These are phyloP conservation scores for Turnera subulata DNA, from an alignment of 345 rosid genomes.

Conservation along the genomic window DNA sequence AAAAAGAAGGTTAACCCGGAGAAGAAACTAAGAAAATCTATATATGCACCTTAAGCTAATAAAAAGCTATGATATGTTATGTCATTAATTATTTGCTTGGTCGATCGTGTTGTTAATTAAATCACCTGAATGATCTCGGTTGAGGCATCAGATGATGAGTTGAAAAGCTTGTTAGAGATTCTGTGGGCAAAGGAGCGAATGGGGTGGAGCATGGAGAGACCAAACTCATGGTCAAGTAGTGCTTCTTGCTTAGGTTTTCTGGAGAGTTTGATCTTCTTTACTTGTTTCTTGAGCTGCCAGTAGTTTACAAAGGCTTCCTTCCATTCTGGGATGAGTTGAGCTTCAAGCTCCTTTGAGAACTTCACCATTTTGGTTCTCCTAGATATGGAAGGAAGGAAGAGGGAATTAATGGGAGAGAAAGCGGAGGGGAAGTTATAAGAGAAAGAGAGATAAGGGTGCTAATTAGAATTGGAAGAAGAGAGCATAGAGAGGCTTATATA, in stretches of 20 bases:
- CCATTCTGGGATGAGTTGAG: conserved; percentile 98
- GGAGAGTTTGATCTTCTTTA: conserved; percentile 71
- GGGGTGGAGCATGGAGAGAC: conserved; percentile 56
- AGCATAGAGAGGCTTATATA: too few relatives aligned
- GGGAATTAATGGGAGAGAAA: too few relatives aligned
- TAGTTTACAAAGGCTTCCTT: conserved; percentile 92
- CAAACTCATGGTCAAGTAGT: conserved; percentile 29
- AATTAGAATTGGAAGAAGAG: too few relatives aligned
- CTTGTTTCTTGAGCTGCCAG: conserved; percentile 78
- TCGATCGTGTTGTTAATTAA: too few relatives aligned
- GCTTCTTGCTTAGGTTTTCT: conserved; percentile 35
- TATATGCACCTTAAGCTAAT: background rate
- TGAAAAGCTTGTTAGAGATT: conserved; percentile 25
- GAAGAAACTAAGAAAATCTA: background rate
- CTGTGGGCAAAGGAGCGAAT: conserved; percentile 39
- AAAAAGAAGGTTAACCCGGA: background rate
- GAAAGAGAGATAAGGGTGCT: too few relatives aligned
- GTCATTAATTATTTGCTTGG: background rate
- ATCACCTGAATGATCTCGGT: conserved; percentile 67
- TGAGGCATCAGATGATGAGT: conserved; percentile 14
- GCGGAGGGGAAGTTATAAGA: too few relatives aligned
- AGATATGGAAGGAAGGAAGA: too few relatives aligned
- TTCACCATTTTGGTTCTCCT: conserved; percentile 66
- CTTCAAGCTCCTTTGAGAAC: conserved; percentile 94
- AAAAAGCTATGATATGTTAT: too few relatives aligned